Evolutionary conservation across 495 filamentous ascomycete genomes (phyloP).

Genomic region (Penicillium robsamsonii): DNA sequence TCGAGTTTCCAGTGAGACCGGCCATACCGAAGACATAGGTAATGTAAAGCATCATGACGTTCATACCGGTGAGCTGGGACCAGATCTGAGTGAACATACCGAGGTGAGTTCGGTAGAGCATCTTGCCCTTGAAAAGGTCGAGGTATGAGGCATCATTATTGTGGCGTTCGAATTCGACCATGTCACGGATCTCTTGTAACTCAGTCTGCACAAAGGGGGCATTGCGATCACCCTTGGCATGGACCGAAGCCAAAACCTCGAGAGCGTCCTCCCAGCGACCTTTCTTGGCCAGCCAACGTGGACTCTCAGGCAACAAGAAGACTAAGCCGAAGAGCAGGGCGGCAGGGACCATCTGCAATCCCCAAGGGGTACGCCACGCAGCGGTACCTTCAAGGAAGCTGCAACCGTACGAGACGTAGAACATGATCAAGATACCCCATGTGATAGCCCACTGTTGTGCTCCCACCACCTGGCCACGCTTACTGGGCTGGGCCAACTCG

Average conservation of each 20-base stretch:
- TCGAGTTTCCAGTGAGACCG: slow-evolving; percentile 53
- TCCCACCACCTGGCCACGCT: slow-evolving; percentile 69
- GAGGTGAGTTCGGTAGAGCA: slow-evolving; percentile 73
- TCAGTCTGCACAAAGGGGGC: slow-evolving; percentile 63
- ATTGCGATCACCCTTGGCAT: slow-evolving; percentile 60
- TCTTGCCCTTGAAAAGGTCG: slow-evolving; percentile 66
- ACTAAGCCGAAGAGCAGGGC: slow-evolving; percentile 59
- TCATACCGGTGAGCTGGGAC: slow-evolving; percentile 82
- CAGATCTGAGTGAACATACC: slow-evolving; percentile 81
- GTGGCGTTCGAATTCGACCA: slow-evolving; percentile 66
- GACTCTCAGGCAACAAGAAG: slow-evolving; percentile 66
- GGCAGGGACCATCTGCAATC: slow-evolving; percentile 68
- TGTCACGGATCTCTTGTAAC: slow-evolving; percentile 65
- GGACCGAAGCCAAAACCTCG: slow-evolving; percentile 59
- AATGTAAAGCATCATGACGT: slow-evolving; percentile 75
- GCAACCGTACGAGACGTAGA: slow-evolving; percentile 42
- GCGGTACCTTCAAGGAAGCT: slow-evolving; percentile 61
- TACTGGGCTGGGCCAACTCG: slow-evolving; percentile 65
- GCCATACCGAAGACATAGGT: slow-evolving; percentile 73
- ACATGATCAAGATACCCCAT: slow-evolving; percentile 80
- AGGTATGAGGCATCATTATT: slow-evolving; percentile 62
- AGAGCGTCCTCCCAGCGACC: slow-evolving; percentile 69
- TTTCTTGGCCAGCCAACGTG: slow-evolving; percentile 70
- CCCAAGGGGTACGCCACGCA: slow-evolving; percentile 74
- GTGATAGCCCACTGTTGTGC: slow-evolving; percentile 75